A percentile compares a stretch with the other conserved stretches of the same genome.
Evolutionary conservation across 179 eudicot species (phyloP).

Genomic region (Heliamphora pulchella): DNA sequence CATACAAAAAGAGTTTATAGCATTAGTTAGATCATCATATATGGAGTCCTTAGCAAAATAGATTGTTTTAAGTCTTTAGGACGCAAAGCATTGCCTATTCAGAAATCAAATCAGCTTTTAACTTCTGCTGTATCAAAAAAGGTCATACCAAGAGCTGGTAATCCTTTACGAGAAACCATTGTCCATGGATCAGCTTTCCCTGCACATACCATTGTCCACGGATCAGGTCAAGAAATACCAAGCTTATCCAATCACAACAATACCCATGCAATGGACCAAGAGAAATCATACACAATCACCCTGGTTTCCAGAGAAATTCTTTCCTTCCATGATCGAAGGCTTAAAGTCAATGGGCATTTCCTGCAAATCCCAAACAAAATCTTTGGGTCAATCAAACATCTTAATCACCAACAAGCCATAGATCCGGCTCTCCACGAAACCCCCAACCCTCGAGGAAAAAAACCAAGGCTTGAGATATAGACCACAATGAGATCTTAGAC

Average conservation of each 20-base stretch:
- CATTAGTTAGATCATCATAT: too few species aligned
- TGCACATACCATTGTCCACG: conserved; percentile 3
- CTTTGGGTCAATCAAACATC: not conserved
- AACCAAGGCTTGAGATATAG: not conserved
- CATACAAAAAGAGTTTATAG: too few species aligned
- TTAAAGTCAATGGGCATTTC: conserved; percentile 26
- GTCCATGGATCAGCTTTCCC: not conserved
- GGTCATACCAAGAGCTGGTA: too few species aligned
- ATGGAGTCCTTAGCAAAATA: too few species aligned
- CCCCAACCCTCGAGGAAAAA: not conserved
- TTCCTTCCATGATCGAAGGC: conserved; percentile 19
- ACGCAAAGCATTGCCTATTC: too few species aligned
- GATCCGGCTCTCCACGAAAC: not conserved
- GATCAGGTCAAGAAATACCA: conserved; percentile 11
- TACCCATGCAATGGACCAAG: not conserved
- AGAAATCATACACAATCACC: conserved; percentile 19
- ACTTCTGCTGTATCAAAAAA: too few species aligned
- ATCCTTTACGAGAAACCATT: too few species aligned
- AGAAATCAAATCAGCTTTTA: too few species aligned
- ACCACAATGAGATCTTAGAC: not conserved
- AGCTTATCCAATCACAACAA: not conserved
- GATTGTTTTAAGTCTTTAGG: too few species aligned
- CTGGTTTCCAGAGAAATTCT: conserved; percentile 15
- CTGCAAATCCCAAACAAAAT: conserved; percentile 22
- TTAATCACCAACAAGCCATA: not conserved